phyloP scores from a whole-genome alignment of 306 rosid genomes.

The Quercus rubra region DNA sequence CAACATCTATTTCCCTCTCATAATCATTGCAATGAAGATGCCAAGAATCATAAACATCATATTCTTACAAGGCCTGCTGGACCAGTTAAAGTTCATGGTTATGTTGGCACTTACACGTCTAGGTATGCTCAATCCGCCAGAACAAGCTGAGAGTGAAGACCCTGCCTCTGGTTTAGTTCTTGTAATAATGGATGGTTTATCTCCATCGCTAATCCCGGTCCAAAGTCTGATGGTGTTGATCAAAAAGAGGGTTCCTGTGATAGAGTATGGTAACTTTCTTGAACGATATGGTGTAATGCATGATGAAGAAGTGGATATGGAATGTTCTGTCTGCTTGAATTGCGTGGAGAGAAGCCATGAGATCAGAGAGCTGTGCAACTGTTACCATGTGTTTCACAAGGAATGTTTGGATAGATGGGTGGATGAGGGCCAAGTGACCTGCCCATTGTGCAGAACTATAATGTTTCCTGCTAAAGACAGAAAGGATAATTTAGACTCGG shows the following conservation, averaged over 20 bases:
- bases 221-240: conserved; percentile 12
- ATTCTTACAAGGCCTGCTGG: background rate
- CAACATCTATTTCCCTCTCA: no score
- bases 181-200: background rate
- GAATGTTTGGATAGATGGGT: conserved; percentile 34
- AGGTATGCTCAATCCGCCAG: background rate
- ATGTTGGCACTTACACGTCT: conserved; percentile 1
- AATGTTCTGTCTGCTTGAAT: conserved; percentile 25
- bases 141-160: background rate
- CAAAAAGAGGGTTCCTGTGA: conserved; percentile 25
- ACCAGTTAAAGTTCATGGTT: background rate
- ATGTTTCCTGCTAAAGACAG: background rate
- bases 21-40: background rate
- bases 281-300: background rate
- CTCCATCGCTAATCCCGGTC: conserved; percentile 7
- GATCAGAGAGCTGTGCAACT: conserved; percentile 20
- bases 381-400: conserved; percentile 30
- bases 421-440: conserved; percentile 18
- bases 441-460: conserved; percentile 38
- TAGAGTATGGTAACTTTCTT: background rate
- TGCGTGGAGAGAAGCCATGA: conserved; percentile 24
- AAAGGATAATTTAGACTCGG: background rate
- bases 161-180: background rate
- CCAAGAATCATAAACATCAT: background rate
- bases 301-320: background rate